These are phyloP conservation scores for Hyaloscypha bicolor DNA, from an alignment of 495 filamentous ascomycete species.

Conservation along the genomic window DNA sequence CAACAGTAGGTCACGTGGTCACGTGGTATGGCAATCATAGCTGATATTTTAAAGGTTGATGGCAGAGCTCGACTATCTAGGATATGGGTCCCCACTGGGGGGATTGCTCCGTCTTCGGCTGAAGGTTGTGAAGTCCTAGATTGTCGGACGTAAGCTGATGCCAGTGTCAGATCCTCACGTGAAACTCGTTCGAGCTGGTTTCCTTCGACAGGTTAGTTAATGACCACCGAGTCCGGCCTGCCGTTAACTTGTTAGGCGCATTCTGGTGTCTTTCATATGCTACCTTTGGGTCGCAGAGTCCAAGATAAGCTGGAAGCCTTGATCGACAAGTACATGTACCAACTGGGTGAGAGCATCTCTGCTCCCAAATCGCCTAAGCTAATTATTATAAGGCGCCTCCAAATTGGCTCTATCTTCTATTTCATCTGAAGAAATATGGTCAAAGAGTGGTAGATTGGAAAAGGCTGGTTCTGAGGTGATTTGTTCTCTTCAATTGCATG, in stretches of 20 bases:
- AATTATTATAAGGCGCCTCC: slow-evolving; percentile 67
- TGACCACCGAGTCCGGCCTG: not conserved
- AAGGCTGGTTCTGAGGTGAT: slow-evolving; percentile 45
- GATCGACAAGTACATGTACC: slow-evolving; percentile 87
- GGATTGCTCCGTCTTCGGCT: slow-evolving; percentile 59
- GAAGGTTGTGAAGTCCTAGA: slow-evolving; percentile 43
- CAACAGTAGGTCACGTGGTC: not conserved
- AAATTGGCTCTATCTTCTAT: slow-evolving; percentile 87
- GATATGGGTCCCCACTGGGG: slow-evolving; percentile 78
- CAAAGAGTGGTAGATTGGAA: slow-evolving; percentile 50
- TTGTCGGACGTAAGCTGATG: not conserved
- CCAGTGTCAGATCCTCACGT: slow-evolving; percentile 64
- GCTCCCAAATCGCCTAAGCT: not conserved
- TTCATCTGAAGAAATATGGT: slow-evolving; percentile 84
- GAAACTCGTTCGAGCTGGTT: slow-evolving; percentile 76
- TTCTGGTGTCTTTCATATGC: slow-evolving; percentile 88
- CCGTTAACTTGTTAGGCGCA: slow-evolving; percentile 57
- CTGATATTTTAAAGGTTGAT: slow-evolving; percentile 42
- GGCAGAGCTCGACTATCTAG: slow-evolving; percentile 65
- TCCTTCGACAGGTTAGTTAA: slow-evolving; percentile 67
- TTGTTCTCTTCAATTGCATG: not conserved
- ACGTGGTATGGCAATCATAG: not conserved
- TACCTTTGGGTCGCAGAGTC: slow-evolving; percentile 86
- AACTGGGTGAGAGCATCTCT: slow-evolving; percentile 57
- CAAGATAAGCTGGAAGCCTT: slow-evolving; percentile 85